Evolutionary conservation across 768 basidiomycete genomes (phyloP).

Genomic region (Suillus americanus): DNA sequence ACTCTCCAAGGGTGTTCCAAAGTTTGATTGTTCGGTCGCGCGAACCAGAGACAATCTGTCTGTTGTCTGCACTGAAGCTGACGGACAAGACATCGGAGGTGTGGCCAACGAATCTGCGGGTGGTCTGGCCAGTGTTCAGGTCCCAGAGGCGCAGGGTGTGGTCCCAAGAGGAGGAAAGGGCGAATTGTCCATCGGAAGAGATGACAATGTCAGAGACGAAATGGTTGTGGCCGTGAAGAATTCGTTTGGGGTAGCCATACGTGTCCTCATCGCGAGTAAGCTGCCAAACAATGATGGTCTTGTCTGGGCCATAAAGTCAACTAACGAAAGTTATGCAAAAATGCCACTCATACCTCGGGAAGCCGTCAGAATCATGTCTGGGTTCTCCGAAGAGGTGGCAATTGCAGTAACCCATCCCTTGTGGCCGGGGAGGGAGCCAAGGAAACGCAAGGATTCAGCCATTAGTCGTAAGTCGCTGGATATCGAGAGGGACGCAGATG

Average conservation of each 20-base stretch:
- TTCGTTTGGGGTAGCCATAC: slow-evolving; percentile 96
- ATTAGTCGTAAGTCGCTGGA: slow-evolving; percentile 42
- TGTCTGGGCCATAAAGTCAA: slow-evolving; percentile 63
- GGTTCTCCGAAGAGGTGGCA: slow-evolving; percentile 97
- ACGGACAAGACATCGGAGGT: slow-evolving; percentile 97
- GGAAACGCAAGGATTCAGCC: slow-evolving; percentile 86
- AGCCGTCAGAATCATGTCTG: slow-evolving; percentile 97
- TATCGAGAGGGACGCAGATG: slow-evolving; percentile 20
- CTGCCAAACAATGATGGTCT: slow-evolving; percentile 99
- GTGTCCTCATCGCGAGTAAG: slow-evolving; percentile 89
- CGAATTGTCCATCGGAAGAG: slow-evolving; percentile 99
- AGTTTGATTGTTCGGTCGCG: slow-evolving; percentile 98
- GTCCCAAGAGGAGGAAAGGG: slow-evolving; percentile 99
- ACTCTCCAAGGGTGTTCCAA: slow-evolving; percentile 99
- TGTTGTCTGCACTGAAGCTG: slow-evolving; percentile 99
- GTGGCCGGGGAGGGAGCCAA: slow-evolving; percentile 91
- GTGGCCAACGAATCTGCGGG: slow-evolving; percentile 97
- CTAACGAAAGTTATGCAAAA: slow-evolving; percentile 14
- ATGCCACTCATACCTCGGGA: slow-evolving; percentile 74
- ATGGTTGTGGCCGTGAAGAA: slow-evolving; percentile 98
- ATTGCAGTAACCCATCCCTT: slow-evolving; percentile 99
- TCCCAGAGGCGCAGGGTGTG: slow-evolving; percentile 99
- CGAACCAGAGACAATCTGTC: slow-evolving; percentile 98
- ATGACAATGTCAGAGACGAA: slow-evolving; percentile 99
- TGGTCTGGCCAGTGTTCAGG: slow-evolving; percentile 94